These are phyloP conservation scores for Golubevia sp. DNA, from an alignment of 1,284 basidiomycete genomes.

Conservation along the genomic window DNA sequence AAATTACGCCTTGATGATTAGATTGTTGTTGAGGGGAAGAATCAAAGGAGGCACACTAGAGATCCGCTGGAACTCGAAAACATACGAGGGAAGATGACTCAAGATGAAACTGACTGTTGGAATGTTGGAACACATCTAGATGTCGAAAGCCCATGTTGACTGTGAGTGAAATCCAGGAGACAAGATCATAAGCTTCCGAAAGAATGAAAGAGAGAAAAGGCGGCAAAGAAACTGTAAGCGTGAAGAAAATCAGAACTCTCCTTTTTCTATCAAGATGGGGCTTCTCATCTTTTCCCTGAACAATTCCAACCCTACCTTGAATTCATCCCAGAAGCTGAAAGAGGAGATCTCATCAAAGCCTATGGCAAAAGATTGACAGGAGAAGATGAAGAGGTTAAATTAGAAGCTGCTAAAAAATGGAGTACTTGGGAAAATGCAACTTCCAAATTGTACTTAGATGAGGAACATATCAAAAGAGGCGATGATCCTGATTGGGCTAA, in stretches of 20 bases:
- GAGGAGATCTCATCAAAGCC: constrained; percentile 77
- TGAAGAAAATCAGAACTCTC: constrained; percentile 70
- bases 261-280: constrained; percentile 89
- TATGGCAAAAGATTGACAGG: constrained; percentile 81
- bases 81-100: no score
- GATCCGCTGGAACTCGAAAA: no score
- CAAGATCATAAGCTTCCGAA: background rate
- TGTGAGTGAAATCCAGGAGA: background rate
- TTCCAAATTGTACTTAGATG: constrained; percentile 45
- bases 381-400: constrained; percentile 71
- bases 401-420: constrained; percentile 82
- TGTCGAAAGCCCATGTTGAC: no score
- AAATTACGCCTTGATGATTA: no score
- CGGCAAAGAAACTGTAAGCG: background rate
- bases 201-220: background rate
- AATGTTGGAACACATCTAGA: no score
- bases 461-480: constrained; percentile 24
- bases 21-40: no score
- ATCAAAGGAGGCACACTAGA: no score
- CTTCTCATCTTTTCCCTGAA: constrained; percentile 55
- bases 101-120: no score
- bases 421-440: constrained; percentile 55
- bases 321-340: constrained; percentile 78
- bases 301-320: constrained; percentile 69
- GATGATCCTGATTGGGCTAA: constrained; percentile 12